These are phyloP conservation scores for Microdochium trichocladiopsis DNA, from an alignment of 2,329 filamentous ascomycete genomes.

Conservation along the genomic window DNA sequence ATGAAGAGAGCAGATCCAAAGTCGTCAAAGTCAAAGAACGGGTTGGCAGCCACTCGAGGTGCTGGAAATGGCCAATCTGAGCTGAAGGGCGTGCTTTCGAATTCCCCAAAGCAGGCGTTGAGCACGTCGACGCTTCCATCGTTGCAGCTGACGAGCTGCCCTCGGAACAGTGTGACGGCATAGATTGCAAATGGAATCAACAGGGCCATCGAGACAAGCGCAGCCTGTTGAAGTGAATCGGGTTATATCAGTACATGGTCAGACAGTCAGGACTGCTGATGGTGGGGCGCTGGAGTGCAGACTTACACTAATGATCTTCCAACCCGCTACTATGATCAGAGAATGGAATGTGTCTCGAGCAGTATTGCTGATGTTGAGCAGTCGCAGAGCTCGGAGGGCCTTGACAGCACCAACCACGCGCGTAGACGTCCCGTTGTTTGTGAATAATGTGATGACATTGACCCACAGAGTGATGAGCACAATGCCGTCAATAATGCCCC, in stretches of 20 bases:
- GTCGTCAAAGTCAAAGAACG: slow-evolving; percentile 87
- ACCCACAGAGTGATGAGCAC: slow-evolving; percentile 93
- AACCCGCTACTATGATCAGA: slow-evolving; percentile 85
- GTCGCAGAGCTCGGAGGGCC: slow-evolving; percentile 79
- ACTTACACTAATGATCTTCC: slow-evolving; percentile 81
- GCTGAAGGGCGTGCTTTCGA: slow-evolving; percentile 64
- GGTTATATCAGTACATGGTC: not conserved
- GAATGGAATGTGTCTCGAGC: slow-evolving; percentile 95
- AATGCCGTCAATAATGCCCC: slow-evolving; percentile 91
- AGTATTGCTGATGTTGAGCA: slow-evolving; percentile 94
- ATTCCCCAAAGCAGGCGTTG: slow-evolving; percentile 80
- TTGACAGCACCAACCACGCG: slow-evolving; percentile 91
- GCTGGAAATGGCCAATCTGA: slow-evolving; percentile 72
- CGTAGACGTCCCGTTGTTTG: slow-evolving; percentile 76
- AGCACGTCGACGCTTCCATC: slow-evolving; percentile 51
- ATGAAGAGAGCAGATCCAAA: slow-evolving; percentile 93
- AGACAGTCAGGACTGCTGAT: not conserved
- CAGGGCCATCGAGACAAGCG: slow-evolving; percentile 88
- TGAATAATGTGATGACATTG: slow-evolving; percentile 78
- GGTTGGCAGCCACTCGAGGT: slow-evolving; percentile 73
- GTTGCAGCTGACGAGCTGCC: slow-evolving; percentile 74
- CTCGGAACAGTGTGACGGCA: slow-evolving; percentile 86
- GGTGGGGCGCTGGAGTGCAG: not conserved
- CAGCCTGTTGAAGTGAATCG: slow-evolving; percentile 44
- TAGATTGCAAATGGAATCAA: slow-evolving; percentile 97